A percentile compares a stretch with the other conserved stretches of the same genome.
phyloP scores from a whole-genome alignment of 2,329 filamentous ascomycete genomes.

The Ustilaginoidea virens region DNA sequence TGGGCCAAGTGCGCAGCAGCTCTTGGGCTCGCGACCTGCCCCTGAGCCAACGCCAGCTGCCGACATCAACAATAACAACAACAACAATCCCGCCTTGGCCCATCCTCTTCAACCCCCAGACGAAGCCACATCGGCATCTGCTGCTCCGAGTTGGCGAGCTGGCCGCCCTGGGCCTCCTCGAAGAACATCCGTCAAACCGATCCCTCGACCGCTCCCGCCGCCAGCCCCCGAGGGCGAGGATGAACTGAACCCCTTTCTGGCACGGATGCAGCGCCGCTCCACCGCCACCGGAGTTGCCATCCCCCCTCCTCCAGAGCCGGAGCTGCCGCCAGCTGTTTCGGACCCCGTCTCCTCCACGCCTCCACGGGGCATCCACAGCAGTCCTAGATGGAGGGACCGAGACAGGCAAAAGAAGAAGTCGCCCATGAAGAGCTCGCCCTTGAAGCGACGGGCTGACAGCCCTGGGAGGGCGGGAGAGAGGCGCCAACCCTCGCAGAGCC shows the following conservation, averaged over 20 bases:
- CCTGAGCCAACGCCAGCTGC: neutral
- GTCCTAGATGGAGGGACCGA: slow-evolving; percentile 28
- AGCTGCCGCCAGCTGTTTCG: slow-evolving; percentile 42
- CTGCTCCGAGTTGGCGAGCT: slow-evolving; percentile 12
- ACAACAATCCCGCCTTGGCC: slow-evolving; percentile 10
- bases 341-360: slow-evolving; percentile 40
- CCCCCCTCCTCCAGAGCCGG: slow-evolving; percentile 35
- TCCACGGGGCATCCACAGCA: slow-evolving; percentile 43
- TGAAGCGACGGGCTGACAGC: slow-evolving; percentile 27
- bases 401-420: slow-evolving; percentile 20
- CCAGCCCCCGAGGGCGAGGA: slow-evolving; percentile 18
- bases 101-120: slow-evolving; percentile 10
- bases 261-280: slow-evolving; percentile 13
- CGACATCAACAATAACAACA: neutral
- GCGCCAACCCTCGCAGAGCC: slow-evolving; percentile 2
- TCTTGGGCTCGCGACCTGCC: neutral
- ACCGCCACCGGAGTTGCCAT: slow-evolving; percentile 16
- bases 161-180: slow-evolving; percentile 20
- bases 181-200: slow-evolving; percentile 26
- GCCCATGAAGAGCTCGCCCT: slow-evolving; percentile 30
- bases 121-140: slow-evolving; percentile 6
- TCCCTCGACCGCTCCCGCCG: slow-evolving; percentile 30
- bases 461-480: slow-evolving; percentile 6
- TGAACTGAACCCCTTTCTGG: slow-evolving; percentile 15
- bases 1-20: slow-evolving; percentile 1